These are phyloP conservation scores for Zychaea mexicana DNA, from an alignment of 371 early-diverging fungal genomes.

Conservation along the genomic window DNA sequence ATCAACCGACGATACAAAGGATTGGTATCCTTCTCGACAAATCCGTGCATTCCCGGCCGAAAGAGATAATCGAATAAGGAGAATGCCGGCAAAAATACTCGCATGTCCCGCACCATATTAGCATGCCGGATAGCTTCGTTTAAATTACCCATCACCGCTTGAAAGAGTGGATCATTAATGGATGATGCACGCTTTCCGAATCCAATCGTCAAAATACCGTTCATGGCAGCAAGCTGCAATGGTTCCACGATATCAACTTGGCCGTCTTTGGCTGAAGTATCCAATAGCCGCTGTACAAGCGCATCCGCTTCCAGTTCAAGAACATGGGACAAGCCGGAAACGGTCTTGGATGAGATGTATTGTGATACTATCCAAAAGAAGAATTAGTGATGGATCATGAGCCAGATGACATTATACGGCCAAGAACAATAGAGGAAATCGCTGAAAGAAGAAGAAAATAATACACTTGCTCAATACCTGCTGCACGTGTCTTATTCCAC, in stretches of 20 bases:
- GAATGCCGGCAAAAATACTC: conserved; percentile 15
- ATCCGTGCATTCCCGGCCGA: background rate
- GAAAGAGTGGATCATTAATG: conserved; percentile 12
- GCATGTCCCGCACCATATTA: conserved; percentile 7
- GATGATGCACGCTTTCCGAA: conserved; percentile 11
- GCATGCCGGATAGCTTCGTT: conserved; percentile 5
- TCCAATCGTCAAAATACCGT: conserved; percentile 3
- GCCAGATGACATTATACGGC: background rate
- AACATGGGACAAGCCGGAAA: conserved; percentile 1
- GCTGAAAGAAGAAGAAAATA: background rate
- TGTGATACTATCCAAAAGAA: background rate
- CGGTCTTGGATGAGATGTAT: conserved; percentile 7
- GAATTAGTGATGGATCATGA: too few relatives aligned
- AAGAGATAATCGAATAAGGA: conserved; percentile 2
- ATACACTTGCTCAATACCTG: conserved; percentile 1
- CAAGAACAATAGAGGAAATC: background rate
- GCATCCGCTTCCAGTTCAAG: background rate
- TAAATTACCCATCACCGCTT: background rate
- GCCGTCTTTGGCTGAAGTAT: background rate
- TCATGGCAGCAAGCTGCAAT: conserved; percentile 1
- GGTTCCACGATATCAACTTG: conserved; percentile 5
- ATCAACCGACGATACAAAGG: conserved; percentile 5
- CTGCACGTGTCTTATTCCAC: conserved; percentile 15
- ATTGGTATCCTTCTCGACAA: background rate
- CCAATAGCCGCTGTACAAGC: background rate